Evolutionary conservation across 805 yeast species (phyloP), one percentile per base, ranked within the genome.

Genomic region (Saccharomycopsis fodiens): DNA sequence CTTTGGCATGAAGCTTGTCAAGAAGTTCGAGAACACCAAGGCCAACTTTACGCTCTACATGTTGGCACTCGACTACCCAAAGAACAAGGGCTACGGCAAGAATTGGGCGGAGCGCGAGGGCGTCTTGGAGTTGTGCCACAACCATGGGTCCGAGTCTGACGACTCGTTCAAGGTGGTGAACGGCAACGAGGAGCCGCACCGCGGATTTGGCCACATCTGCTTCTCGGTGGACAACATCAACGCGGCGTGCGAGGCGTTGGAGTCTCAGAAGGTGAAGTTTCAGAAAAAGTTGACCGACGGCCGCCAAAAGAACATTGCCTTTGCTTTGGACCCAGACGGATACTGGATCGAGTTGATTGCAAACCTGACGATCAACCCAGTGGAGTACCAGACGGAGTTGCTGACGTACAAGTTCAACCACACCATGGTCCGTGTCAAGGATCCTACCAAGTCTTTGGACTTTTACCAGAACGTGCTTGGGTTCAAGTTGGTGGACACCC

Each of bases 131-230:
- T 72, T 91, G 57, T 77, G 88, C 52, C 94, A 87, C 65, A 75
- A 81, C 57, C 79, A 84, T 66, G 93, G 91, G 8, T 70, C 80
- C 39, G 85, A 83, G 63, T 63, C 62, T 47, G 80, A 78, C 53
- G 64, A 69, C 1, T 61, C 65, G 6, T 87, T 70, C 65, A 69
- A 64, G 49, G 63, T 82, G 41, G 82, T 76, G 66, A 83, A 82
- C 59, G 98, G 98, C 49, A 91, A 93, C 61, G 78, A 72, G 6
- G 87, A 82, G 44, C 91, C 94, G 34, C 69, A 78, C 61, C 75
- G 91, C 54, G 97, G 98, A 0, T 91, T 89, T 59, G 98, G 98
- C 19, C 98, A 91, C 65, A 79, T 88, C 48, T 87, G 96, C 64
- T 66, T 91, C 54, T 73, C 95, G 1, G 96, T 89, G 13, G 85